Evolutionary conservation across 345 rosid species (phyloP), one percentile per base, ranked within the genome.

Genomic region (Lumnitzera littorea): DNA sequence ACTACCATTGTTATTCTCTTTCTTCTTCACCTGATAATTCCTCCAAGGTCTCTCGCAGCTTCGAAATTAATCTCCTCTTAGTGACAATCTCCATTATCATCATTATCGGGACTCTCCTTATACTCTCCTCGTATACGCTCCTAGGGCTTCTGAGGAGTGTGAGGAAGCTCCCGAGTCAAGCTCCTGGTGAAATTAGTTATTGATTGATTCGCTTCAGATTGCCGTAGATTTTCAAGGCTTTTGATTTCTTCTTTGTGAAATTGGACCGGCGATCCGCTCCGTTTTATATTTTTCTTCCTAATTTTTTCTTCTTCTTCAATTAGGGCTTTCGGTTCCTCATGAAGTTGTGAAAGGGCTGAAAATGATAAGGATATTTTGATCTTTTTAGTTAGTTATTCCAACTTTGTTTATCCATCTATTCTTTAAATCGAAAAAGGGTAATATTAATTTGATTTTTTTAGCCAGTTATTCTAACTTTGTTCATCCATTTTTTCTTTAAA

Each of bases 141-240:
- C 82, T 91, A 2, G 78, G 57, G 69, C 68, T 77, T 13, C 76
- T 73, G 85, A 94, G 88, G 51, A 95, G 76, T 0, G 97, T 88
- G 20, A 91, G 81, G 77, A 91, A 91, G 63, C 75, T 82, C 11
- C 96, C 80, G 48, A 95, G 88, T 29, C 83, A 73, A 2, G 85
- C 91, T 0, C 95, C 96, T 0, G 99, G 99, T 17, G 99, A 95
- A 64, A 86, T 79, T 0, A 97, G 97, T 83, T 91, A 58, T 41
- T 57, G 92, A 62, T 87, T 89, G n/a, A 76, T 82, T 67, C 83
- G 89, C 74, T 89, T 91, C 31, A 87, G 70, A 50, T 87, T 95
- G 58, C 82, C 78, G 80, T 88, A 91, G 64, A 88, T 83, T 84
- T 86, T 91, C 52, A 84, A 66, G 16, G 95, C 97, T 69, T 80